These are phyloP conservation scores for Parathielavia appendiculata DNA, from an alignment of 495 filamentous ascomycete genomes.

Conservation along the genomic window DNA sequence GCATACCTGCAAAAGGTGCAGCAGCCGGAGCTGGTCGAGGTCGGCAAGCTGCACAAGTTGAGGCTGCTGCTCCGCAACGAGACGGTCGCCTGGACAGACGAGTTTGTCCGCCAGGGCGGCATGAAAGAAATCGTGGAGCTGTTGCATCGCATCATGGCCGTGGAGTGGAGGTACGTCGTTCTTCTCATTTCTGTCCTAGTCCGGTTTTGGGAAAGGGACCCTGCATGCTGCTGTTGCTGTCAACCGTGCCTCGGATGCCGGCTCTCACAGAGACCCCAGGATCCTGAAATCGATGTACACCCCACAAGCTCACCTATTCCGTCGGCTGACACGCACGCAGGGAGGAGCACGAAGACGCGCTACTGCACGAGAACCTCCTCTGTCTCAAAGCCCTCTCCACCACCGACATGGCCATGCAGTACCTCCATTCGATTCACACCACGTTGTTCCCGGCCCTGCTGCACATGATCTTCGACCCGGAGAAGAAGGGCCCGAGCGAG, in stretches of 20 bases:
- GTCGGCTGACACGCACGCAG: conserved; percentile 42
- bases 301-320: neutral
- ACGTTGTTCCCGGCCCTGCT: conserved; percentile 83
- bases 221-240: neutral
- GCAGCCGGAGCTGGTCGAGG: conserved; percentile 76
- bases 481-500: conserved; percentile 94
- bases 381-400: conserved; percentile 95
- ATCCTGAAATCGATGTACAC: neutral
- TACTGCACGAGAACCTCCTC: conserved; percentile 86
- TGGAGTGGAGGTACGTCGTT: conserved; percentile 83
- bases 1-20: conserved; percentile 69
- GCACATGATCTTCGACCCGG: conserved; percentile 88
- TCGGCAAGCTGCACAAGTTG: conserved; percentile 91
- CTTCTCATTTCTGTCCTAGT: conserved; percentile 4
- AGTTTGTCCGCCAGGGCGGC: conserved; percentile 80
- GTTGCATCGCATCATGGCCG: conserved; percentile 81
- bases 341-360: conserved; percentile 92
- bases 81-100: conserved; percentile 89
- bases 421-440: conserved; percentile 71
- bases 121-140: conserved; percentile 88
- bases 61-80: conserved; percentile 87
- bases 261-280: neutral
- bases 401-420: conserved; percentile 72
- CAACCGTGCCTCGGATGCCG: neutral
- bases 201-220: neutral